Evolutionary conservation across 2,329 filamentous ascomycete species (phyloP).

Genomic region (Cladosporium sp.): DNA sequence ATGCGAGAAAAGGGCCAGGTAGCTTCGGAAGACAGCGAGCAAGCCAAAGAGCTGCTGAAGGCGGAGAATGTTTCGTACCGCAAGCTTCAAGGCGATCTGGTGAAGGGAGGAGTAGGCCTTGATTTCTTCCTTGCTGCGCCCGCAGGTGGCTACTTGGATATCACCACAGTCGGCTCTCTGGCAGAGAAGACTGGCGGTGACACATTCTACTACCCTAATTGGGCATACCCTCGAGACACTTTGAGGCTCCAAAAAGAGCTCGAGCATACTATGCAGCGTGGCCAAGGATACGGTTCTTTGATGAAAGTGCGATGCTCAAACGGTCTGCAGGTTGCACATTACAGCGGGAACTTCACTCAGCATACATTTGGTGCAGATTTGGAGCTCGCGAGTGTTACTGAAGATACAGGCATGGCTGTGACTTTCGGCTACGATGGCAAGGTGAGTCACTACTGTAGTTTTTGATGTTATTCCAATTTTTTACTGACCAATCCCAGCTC

Average conservation of each 20-base stretch:
- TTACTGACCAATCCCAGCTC: conserved; percentile 41
- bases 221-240: conserved; percentile 79
- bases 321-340: conserved; percentile 86
- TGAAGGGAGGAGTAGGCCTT: conserved; percentile 77
- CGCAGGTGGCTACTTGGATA: conserved; percentile 84
- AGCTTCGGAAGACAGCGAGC: conserved; percentile 80
- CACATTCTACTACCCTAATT: conserved; percentile 96
- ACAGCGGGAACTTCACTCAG: conserved; percentile 94
- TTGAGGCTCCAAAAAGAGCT: conserved; percentile 82
- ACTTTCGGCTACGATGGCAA: conserved; percentile 96
- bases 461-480: not conserved
- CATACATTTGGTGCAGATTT: conserved; percentile 93
- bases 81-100: conserved; percentile 83
- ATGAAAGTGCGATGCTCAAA: conserved; percentile 99
- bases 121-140: conserved; percentile 95
- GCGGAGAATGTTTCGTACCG: conserved; percentile 88
- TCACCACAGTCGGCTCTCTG: conserved; percentile 87
- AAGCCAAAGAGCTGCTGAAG: conserved; percentile 85
- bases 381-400: conserved; percentile 87
- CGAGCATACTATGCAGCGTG: conserved; percentile 76
- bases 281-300: conserved; percentile 91
- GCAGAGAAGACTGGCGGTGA: conserved; percentile 89
- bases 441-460: conserved; percentile 16
- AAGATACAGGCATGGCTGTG: conserved; percentile 88
- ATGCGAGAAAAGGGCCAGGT: conserved; percentile 82